Base-by-base conservation (phyloP, 2,329 filamentous ascomycete species). In the Sphaceloma murrayae region DNA sequence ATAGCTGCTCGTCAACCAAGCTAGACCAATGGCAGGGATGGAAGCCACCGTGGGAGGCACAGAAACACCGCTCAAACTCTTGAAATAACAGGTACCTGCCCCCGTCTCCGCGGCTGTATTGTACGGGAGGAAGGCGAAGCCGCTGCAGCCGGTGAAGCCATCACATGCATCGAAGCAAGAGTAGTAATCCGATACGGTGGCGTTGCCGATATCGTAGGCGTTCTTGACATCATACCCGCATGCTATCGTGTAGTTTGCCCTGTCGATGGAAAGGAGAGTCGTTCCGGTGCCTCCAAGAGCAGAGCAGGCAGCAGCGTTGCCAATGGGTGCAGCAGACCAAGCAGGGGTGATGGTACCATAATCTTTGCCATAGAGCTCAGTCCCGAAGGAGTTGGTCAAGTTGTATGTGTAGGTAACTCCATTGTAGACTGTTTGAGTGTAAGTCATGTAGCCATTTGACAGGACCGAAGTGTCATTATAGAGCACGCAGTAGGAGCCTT, bases 121-220 rank as follows among this genome's bases (percentile, higher is more conserved):
- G n/a, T n/a, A n/a, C n/a, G n/a, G n/a, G 3, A 49, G 14, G 6
- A 44, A 50, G 8, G 48, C 34, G n/a, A 50, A 50, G 13, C 46
- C 48, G 16, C n/a, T 36, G 39, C 48, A 50, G 13, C 24, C 30
- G 11, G 10, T 18, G 17, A 47, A 34, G 7, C 36, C 42, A 24
- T 50, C 46, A 22, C 48, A 50, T 8, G 46, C 27, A 19, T 45
- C 46, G 24, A 50, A 50, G 39, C 48, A 50, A n/a, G 48, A 50
- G 30, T 50, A 50, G 19, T 46, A 50, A 26, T 50, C 48, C 2
- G 48, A 7, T 14, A 44, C 45, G 3, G 46, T 46, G 9, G 33
- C 13, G 30, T 46, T 48, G n/a, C 46, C 48, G 22, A 50, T 46
- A 34, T 50, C 48, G 17, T 22, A 17, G 1, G 43, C 19, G 14